Evolutionary conservation across 2,329 filamentous ascomycete genomes (phyloP).

Genomic region (Aspergillus niger): DNA sequence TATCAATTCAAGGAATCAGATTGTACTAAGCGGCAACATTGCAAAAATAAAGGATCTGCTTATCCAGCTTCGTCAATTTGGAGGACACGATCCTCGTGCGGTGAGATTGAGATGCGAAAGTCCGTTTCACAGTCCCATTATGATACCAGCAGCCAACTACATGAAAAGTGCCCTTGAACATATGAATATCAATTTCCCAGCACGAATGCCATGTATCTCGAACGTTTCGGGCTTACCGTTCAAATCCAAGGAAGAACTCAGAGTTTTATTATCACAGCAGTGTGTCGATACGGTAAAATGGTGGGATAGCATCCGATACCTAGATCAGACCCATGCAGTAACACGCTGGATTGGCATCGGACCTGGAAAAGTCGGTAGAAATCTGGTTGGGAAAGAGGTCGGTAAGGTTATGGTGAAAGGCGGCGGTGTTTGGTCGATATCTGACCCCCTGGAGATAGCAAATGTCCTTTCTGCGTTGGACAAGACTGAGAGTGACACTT

Average conservation of each 20-base stretch:
- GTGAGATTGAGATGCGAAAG: conserved; percentile 84
- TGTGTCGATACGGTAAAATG: conserved; percentile 91
- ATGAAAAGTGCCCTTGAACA: conserved; percentile 70
- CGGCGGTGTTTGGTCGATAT: conserved; percentile 90
- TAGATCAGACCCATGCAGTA: conserved; percentile 81
- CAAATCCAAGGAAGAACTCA: conserved; percentile 69
- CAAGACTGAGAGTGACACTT: conserved; percentile 55
- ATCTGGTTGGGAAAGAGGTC: conserved; percentile 92
- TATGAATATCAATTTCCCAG: conserved; percentile 71
- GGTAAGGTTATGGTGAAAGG: conserved; percentile 80
- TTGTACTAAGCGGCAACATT: conserved; percentile 87
- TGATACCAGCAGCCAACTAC: conserved; percentile 77
- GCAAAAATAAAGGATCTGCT: conserved; percentile 78
- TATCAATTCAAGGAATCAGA: conserved; percentile 94
- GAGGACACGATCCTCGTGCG: conserved; percentile 85
- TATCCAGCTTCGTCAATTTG: conserved; percentile 82
- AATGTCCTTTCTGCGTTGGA: conserved; percentile 66
- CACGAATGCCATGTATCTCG: conserved; percentile 73
- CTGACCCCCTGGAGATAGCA: conserved; percentile 74
- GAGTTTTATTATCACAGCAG: conserved; percentile 75
- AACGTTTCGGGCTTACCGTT: conserved; percentile 86
- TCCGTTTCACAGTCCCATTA: conserved; percentile 89
- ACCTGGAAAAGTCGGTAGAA: conserved; percentile 89
- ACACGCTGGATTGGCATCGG: conserved; percentile 88
- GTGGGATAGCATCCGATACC: conserved; percentile 90